A percentile compares a stretch with the other conserved stretches of the same genome.
phyloP scores from a whole-genome alignment of 176 grass and related monocot genomes.

The Oryza coarctata region DNA sequence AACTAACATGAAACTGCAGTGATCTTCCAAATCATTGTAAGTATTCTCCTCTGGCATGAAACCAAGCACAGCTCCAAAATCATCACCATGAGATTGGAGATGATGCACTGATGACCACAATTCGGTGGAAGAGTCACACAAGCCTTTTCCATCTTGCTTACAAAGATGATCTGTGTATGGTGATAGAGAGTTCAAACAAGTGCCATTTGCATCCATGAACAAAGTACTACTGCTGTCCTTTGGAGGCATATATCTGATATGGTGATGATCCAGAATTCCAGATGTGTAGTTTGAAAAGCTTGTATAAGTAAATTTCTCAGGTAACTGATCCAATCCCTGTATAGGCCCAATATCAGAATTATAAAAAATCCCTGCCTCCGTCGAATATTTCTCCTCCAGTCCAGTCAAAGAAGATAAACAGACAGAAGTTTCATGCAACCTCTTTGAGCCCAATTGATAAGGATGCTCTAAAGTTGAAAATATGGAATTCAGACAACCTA shows the following conservation, averaged over 20 bases:
- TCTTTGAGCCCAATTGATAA: conserved; percentile 18
- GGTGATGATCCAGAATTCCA: conserved; percentile 25
- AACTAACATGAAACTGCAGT: conserved; percentile 4
- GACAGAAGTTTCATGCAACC: conserved; percentile 15
- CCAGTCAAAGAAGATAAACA: conserved; percentile 33
- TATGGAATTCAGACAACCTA: conserved; percentile 25
- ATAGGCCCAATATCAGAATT: conserved; percentile 23
- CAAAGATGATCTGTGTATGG: conserved; percentile 31
- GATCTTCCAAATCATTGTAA: conserved; percentile 31
- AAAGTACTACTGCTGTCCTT: conserved; percentile 6
- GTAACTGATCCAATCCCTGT: conserved; percentile 32
- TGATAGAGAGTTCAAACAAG: conserved; percentile 27
- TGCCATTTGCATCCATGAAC: conserved; percentile 11
- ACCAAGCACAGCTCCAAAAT: not conserved
- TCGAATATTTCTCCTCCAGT: conserved; percentile 18
- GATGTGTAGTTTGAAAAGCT: conserved; percentile 14
- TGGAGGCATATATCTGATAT: conserved; percentile 14
- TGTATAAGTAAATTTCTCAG: conserved; percentile 31
- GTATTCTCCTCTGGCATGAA: conserved; percentile 31
- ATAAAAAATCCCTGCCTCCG: conserved; percentile 27
- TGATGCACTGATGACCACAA: conserved; percentile 31
- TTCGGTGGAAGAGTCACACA: conserved; percentile 8
- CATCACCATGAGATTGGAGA: conserved; percentile 27
- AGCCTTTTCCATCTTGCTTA: conserved; percentile 32
- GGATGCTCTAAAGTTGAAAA: conserved; percentile 34